Base-by-base conservation (phyloP, 2,329 filamentous ascomycete species). In the Nemania sp. region DNA sequence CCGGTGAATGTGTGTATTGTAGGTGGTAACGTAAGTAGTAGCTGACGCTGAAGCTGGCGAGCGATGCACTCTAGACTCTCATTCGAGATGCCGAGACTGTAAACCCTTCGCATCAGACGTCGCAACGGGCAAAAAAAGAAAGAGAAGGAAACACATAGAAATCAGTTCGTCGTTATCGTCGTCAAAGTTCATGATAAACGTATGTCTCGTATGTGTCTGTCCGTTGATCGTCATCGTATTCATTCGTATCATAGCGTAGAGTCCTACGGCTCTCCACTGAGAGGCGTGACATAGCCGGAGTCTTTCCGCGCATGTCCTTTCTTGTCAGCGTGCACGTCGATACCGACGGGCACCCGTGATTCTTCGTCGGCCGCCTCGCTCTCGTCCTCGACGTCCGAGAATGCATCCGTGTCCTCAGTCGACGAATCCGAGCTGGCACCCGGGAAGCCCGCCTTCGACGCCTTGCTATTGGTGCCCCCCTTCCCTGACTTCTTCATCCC, bases 241-340 rank as follows among this genome's bases (percentile, higher is more conserved):
- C n/a, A n/a, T n/a, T 7, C 25, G 25, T 29, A 29, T 29, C 25
- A 29, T 7, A 7, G 25, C 25, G 7, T 29, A 29, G 25, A 4
- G 2, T 1, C 56, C 65, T 60, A 71, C n/a, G 60, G 56, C 29
- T 69, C 69, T 29, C 56, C 63, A 57, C 63, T 69, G 3, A 57
- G 32, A 9, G 69, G 69, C 18, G 68, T 71, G 3, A 50, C 69
- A 32, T 71, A 72, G 17, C 70, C 70, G 1, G 67, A 71, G 51
- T 71, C 69, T 4, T 60, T 47, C 43, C 50, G n/a, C n/a, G 18
- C 11, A 17, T 20, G 39, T 7, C 5, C 17, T 17, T 42, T 9
- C 5, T 42, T 10, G 25, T 29, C 7, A 29, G 7, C 25, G 25
- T 29, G 25, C 25, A 29, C 25, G 7, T 7, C 25, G 25, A 7